Conservation (phyloP, 371 early-diverging fungal genomes). For the Circinella umbellata region DNA sequence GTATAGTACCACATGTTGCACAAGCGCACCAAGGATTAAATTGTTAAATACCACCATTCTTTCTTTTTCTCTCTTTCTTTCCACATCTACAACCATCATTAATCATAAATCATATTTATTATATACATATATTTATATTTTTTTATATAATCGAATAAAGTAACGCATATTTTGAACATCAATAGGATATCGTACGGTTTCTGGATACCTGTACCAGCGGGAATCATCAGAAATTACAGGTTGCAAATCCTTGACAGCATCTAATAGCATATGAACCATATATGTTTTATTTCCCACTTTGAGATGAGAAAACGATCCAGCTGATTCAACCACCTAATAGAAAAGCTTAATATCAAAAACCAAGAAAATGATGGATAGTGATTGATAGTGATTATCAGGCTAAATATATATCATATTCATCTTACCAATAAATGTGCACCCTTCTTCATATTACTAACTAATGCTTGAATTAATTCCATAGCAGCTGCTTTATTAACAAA, state of each 20-base stretch:
- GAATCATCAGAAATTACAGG: constrained; percentile 72
- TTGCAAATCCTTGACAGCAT: constrained; percentile 77
- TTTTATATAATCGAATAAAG: constrained; percentile 82
- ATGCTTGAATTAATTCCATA: constrained; percentile 72
- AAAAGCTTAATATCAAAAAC: background rate
- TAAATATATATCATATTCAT: too few relatives aligned
- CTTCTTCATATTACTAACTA: constrained; percentile 67
- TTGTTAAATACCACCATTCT: background rate
- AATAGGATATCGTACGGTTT: constrained; percentile 73
- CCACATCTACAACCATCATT: background rate
- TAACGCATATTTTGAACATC: constrained; percentile 91
- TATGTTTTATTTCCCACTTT: constrained; percentile 77
- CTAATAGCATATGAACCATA: constrained; percentile 89
- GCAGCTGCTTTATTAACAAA: constrained; percentile 80
- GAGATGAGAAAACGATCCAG: constrained; percentile 91
- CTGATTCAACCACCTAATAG: constrained; percentile 83
- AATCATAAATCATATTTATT: background rate
- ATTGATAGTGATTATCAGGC: too few relatives aligned
- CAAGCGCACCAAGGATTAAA: constrained; percentile 1
- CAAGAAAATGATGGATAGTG: background rate
- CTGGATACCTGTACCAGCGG: constrained; percentile 80
- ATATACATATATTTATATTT: constrained; percentile 19
- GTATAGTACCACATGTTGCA: background rate
- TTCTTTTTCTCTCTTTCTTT: background rate
- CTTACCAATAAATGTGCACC: constrained; percentile 77